phyloP scores from a whole-genome alignment of 495 filamentous ascomycete genomes.

The Amniculicola lignicola region DNA sequence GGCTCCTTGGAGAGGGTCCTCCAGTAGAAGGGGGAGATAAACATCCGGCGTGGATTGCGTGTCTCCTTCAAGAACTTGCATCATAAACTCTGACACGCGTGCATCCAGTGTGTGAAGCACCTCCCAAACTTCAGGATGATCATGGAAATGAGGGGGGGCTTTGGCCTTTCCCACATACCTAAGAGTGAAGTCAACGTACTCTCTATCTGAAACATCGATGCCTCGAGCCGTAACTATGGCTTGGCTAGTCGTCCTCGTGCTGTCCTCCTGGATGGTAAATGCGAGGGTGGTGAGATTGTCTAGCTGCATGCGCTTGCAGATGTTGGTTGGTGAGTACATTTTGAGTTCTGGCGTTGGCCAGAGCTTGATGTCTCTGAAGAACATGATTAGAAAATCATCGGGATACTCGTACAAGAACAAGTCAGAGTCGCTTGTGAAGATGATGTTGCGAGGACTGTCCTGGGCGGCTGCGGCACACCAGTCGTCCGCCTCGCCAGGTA shows the following conservation, averaged over 20 bases:
- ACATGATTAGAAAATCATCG: constrained; percentile 6
- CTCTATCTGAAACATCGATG: background rate
- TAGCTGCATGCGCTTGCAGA: constrained; percentile 17
- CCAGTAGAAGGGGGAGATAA: constrained; percentile 29
- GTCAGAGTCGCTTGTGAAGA: constrained; percentile 32
- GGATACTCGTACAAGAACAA: constrained; percentile 26
- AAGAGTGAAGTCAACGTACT: constrained; percentile 15
- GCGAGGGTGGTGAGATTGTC: constrained; percentile 19
- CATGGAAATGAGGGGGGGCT: background rate
- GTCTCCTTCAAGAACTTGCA: constrained; percentile 10
- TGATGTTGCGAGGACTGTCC: constrained; percentile 10
- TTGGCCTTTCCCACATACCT: no score
- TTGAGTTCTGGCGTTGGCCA: constrained; percentile 1
- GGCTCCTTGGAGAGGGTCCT: constrained; percentile 19
- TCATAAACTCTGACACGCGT: constrained; percentile 24
- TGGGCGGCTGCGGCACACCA: constrained; percentile 27
- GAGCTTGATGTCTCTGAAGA: constrained; percentile 23
- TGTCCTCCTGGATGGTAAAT: constrained; percentile 8
- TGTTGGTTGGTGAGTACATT: constrained; percentile 4
- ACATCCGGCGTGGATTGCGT: background rate
- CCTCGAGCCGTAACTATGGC: constrained; percentile 6
- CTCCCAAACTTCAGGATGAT: background rate
- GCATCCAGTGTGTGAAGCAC: constrained; percentile 23
- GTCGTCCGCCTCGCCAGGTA: constrained; percentile 34
- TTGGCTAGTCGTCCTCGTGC: constrained; percentile 1